A percentile compares a stretch with the other conserved stretches of the same genome.
Evolutionary conservation across 805 yeast species (phyloP).

Genomic region (Groenewaldozyma tartarivorans): DNA sequence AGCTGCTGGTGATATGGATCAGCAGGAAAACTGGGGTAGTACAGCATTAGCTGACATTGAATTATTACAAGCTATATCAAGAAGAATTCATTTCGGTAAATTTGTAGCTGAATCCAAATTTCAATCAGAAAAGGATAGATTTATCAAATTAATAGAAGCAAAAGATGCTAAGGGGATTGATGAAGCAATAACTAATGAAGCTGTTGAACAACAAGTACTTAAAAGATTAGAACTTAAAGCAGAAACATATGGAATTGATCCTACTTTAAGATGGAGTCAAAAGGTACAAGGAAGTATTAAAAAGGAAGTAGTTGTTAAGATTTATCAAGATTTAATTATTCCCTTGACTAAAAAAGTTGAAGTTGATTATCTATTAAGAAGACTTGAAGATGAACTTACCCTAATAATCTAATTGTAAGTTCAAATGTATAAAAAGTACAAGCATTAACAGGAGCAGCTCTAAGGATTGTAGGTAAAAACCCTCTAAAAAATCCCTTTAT

Average conservation of each 20-base stretch:
- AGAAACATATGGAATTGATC: conserved; percentile 79
- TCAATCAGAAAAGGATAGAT: conserved; percentile 52
- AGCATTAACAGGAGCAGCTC: conserved; percentile 98
- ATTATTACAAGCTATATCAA: conserved; percentile 74
- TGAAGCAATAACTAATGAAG: conserved; percentile 73
- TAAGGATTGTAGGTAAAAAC: conserved; percentile 78
- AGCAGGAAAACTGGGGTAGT: conserved; percentile 79
- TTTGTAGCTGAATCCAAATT: conserved; percentile 96
- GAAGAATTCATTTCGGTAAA: conserved; percentile 94
- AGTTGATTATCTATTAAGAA: conserved; percentile 76
- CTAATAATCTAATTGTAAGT: conserved; percentile 45
- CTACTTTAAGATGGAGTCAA: conserved; percentile 63
- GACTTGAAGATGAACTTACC: conserved; percentile 43
- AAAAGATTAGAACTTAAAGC: conserved; percentile 74
- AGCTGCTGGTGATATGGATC: conserved; percentile 59
- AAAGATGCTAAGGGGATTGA: conserved; percentile 67
- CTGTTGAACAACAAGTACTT: conserved; percentile 77
- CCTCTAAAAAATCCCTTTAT: conserved; percentile 79
- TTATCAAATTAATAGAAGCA: conserved; percentile 52
- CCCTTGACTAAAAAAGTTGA: conserved; percentile 95
- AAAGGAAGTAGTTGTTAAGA: conserved; percentile 70
- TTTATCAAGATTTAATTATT: conserved; percentile 81
- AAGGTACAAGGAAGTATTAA: conserved; percentile 60
- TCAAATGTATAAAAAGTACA: conserved; percentile 95
- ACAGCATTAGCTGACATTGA: conserved; percentile 80